Conservation (phyloP, 805 yeast genomes). For the Hanseniaspora meyeri region DNA sequence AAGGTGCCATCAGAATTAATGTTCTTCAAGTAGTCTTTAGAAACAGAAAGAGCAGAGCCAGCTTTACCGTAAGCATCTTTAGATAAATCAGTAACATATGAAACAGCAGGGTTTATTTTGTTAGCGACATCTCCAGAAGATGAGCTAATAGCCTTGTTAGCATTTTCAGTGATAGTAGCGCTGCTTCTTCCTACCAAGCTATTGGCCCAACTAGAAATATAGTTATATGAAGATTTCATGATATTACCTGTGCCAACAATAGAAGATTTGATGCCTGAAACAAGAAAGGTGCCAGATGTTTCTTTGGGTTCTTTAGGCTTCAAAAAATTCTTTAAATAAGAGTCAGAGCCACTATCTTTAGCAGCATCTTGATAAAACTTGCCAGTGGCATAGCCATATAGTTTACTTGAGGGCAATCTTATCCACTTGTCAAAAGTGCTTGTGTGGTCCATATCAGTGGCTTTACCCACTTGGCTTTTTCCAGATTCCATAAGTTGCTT, state of each 20-base stretch:
- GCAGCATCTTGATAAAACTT: not conserved
- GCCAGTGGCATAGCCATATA: not conserved
- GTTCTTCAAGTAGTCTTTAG: not conserved
- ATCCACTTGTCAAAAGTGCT: conserved; percentile 3
- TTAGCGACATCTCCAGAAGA: not conserved
- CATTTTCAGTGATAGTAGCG: not conserved
- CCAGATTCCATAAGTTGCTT: not conserved
- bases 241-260: not conserved
- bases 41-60: not conserved
- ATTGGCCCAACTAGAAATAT: not conserved
- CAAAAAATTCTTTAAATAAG: not conserved
- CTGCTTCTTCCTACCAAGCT: not conserved
- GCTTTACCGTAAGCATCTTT: not conserved
- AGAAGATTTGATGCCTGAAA: not conserved
- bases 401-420: conserved; percentile 1
- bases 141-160: not conserved
- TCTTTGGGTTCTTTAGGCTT: not conserved
- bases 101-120: not conserved
- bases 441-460: not conserved
- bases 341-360: not conserved
- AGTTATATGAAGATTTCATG: not conserved
- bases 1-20: not conserved
- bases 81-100: not conserved
- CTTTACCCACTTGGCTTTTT: not conserved
- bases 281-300: not conserved